Percentiles rank a stretch among this genome's conserved stretches.
Conservation (phyloP, 1,284 basidiomycete genomes). For the Schizophyllum commune region DNA sequence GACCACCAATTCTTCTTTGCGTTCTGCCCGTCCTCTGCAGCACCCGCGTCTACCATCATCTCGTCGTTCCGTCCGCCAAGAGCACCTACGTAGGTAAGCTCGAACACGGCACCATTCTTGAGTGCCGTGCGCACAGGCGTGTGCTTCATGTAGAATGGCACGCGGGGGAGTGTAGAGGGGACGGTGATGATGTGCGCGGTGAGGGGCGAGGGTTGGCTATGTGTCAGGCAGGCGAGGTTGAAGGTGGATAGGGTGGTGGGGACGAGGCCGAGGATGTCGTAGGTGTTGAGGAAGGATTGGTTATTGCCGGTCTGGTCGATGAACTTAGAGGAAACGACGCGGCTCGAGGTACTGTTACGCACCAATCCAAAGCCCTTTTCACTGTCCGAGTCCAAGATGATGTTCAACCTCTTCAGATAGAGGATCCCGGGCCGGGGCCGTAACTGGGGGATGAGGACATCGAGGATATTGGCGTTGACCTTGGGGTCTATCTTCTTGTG, state of each 20-base stretch:
- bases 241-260: slow-evolving; percentile 70
- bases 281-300: slow-evolving; percentile 45
- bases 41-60: slow-evolving; percentile 34
- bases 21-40: slow-evolving; percentile 40
- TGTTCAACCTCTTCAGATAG: slow-evolving; percentile 62
- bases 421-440: slow-evolving; percentile 48
- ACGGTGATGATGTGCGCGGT: slow-evolving; percentile 80
- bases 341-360: slow-evolving; percentile 14
- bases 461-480: slow-evolving; percentile 53
- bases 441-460: slow-evolving; percentile 44
- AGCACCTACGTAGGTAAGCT: slow-evolving; percentile 71
- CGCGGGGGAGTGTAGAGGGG: slow-evolving; percentile 70
- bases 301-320: slow-evolving; percentile 51
- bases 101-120: slow-evolving; percentile 79
- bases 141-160: slow-evolving; percentile 77
- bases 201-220: slow-evolving; percentile 69
- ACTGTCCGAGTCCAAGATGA: slow-evolving; percentile 67
- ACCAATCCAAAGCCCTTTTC: slow-evolving; percentile 79
- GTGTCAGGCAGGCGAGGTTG: slow-evolving; percentile 72
- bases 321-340: not conserved
- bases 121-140: slow-evolving; percentile 76
- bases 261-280: slow-evolving; percentile 70
- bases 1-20: slow-evolving; percentile 81
- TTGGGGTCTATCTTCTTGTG: slow-evolving; percentile 64
- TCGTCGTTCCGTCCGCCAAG: slow-evolving; percentile 52